Conservation (phyloP, 768 basidiomycete species). For the Termitomyces sp. region DNA sequence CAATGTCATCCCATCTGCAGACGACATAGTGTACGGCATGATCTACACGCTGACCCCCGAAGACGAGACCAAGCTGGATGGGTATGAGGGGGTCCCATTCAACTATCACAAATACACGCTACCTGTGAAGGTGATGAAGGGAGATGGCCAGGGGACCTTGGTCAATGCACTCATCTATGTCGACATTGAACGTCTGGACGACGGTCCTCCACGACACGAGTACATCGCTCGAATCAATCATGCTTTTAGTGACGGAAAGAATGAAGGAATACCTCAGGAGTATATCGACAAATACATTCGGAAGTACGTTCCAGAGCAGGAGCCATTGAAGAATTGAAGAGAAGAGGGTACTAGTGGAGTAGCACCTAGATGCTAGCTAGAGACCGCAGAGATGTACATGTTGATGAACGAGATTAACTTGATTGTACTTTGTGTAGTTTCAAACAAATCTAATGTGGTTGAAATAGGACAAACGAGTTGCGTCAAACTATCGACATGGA, state of each 20-base stretch:
- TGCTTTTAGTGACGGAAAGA: slow-evolving; percentile 38
- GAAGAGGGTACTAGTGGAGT: background rate
- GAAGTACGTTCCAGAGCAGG: slow-evolving; percentile 31
- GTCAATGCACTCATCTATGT: slow-evolving; percentile 38
- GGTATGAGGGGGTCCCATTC: slow-evolving; percentile 35
- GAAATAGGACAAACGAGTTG: background rate
- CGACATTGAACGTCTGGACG: slow-evolving; percentile 28
- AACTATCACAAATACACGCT: slow-evolving; percentile 34
- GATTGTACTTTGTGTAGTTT: too few relatives aligned
- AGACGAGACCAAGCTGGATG: slow-evolving; percentile 41
- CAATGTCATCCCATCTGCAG: slow-evolving; percentile 37
- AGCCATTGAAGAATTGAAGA: background rate
- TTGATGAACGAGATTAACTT: too few relatives aligned
- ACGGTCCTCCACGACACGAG: slow-evolving; percentile 33
- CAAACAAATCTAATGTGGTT: background rate
- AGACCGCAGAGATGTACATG: too few relatives aligned
- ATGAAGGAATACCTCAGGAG: slow-evolving; percentile 33
- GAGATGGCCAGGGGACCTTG: slow-evolving; percentile 1
- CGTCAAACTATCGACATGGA: background rate
- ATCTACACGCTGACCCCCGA: slow-evolving; percentile 34
- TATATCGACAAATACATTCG: slow-evolving; percentile 44
- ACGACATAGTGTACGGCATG: slow-evolving; percentile 26
- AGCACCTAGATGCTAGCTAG: too few relatives aligned
- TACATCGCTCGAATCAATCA: slow-evolving; percentile 45
- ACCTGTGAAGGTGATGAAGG: slow-evolving; percentile 21